Evolutionary conservation across 2,329 filamentous ascomycete genomes (phyloP).

Genomic region (Aspergillus uvarum): DNA sequence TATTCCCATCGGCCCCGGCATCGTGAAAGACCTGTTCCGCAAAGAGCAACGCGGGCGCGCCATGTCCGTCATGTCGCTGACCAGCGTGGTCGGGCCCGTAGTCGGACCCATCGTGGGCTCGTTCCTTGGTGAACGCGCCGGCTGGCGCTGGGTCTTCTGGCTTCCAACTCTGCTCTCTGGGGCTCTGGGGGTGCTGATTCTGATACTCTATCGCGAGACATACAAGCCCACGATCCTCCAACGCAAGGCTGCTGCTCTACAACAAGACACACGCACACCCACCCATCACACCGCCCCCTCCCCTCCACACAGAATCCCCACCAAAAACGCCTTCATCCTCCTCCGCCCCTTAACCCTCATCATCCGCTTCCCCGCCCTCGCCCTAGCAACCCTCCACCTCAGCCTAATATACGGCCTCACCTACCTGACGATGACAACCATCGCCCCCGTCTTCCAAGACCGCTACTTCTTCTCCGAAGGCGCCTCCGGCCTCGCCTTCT

Average conservation of each 20-base stretch:
- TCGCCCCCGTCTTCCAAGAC: not conserved
- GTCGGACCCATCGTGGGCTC: slow-evolving; percentile 3
- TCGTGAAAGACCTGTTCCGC: not conserved
- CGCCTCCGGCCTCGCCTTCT: slow-evolving; percentile 11
- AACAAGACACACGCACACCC: not conserved
- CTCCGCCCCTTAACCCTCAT: slow-evolving; percentile 14
- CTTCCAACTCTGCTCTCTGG: not conserved
- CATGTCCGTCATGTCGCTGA: slow-evolving; percentile 3
- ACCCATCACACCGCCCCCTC: not conserved
- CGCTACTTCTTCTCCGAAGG: not conserved
- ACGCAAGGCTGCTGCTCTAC: not conserved
- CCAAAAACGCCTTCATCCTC: slow-evolving; percentile 4
- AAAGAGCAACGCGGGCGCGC: not conserved
- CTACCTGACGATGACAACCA: slow-evolving; percentile 17
- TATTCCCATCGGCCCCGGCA: slow-evolving; percentile 1
- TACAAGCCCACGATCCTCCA: not conserved
- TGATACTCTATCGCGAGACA: slow-evolving; percentile 4
- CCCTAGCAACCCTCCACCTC: slow-evolving; percentile 9
- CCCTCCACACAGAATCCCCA: not conserved
- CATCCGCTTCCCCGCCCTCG: slow-evolving; percentile 9
- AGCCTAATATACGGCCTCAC: slow-evolving; percentile 16
- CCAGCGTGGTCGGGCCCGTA: not conserved
- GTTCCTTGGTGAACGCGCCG: not conserved
- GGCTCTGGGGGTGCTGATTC: not conserved
- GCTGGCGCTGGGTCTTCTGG: slow-evolving; percentile 11